phyloP scores from a whole-genome alignment of 495 filamentous ascomycete species.

The Amorphotheca resinae region DNA sequence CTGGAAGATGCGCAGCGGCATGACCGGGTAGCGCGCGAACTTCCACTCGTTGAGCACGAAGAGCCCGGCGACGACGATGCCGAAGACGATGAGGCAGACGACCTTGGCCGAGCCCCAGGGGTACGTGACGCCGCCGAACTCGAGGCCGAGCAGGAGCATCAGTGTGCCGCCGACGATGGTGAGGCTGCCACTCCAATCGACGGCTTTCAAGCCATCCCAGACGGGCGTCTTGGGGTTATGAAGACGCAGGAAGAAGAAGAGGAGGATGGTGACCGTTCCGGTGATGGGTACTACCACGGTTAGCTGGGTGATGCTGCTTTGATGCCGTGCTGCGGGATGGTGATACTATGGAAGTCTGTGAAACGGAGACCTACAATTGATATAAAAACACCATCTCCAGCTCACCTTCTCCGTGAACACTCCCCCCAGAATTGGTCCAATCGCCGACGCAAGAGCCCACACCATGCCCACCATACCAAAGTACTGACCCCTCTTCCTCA shows the following conservation, averaged over 20 bases:
- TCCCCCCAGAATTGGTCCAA: conserved; percentile 68
- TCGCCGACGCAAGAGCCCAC: conserved; percentile 62
- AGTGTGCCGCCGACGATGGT: conserved; percentile 63
- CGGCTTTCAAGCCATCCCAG: conserved; percentile 52
- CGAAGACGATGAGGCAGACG: conserved; percentile 69
- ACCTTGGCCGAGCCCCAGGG: conserved; percentile 68
- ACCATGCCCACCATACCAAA: conserved; percentile 46
- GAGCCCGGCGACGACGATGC: conserved; percentile 43
- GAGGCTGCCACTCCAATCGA: conserved; percentile 65
- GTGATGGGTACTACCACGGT: conserved; percentile 44
- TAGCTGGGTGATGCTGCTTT: neutral
- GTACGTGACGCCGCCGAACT: conserved; percentile 62
- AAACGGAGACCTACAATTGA: conserved; percentile 33
- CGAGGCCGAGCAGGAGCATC: conserved; percentile 71
- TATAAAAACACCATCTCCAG: conserved; percentile 26
- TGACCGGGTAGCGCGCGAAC: conserved; percentile 63
- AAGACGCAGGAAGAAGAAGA: conserved; percentile 61
- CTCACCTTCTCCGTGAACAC: conserved; percentile 53
- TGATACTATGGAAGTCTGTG: too few relatives aligned
- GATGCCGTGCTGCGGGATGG: neutral
- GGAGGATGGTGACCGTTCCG: conserved; percentile 51
- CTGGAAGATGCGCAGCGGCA: conserved; percentile 58
- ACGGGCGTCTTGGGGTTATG: conserved; percentile 66
- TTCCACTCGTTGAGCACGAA: conserved; percentile 62
- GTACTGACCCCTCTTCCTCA: conserved; percentile 50